Conservation (phyloP, 2,329 filamentous ascomycete genomes). For the Aspergillus sp. region DNA sequence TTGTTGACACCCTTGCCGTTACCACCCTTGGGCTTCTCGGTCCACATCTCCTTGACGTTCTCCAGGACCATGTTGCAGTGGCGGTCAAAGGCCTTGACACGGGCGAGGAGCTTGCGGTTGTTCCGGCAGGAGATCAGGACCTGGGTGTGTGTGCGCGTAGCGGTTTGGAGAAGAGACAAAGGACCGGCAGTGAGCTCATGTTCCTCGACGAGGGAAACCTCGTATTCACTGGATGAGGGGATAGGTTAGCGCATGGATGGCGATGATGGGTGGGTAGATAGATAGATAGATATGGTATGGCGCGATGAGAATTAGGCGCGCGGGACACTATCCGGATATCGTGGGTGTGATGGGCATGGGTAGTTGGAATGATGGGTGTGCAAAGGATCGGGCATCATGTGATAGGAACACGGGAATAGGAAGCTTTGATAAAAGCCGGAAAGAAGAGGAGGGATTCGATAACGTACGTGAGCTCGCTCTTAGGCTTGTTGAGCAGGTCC, state of each 20-base stretch:
- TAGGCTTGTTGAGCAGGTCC: conserved; percentile 85
- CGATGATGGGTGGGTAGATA: conserved; percentile 18
- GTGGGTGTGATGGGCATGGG: neutral
- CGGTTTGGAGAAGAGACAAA: conserved; percentile 93
- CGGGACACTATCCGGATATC: neutral
- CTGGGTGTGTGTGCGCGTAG: conserved; percentile 90
- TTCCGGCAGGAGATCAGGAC: conserved; percentile 97
- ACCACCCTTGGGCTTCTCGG: conserved; percentile 81
- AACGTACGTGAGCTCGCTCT: conserved; percentile 85
- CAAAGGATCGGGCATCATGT: conserved; percentile 8
- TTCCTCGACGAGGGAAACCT: conserved; percentile 78
- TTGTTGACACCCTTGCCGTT: conserved; percentile 97
- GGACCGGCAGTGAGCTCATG: conserved; percentile 79
- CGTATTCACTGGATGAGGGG: conserved; percentile 69
- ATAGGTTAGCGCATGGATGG: conserved; percentile 23
- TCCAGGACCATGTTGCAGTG: conserved; percentile 99
- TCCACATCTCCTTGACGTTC: conserved; percentile 99
- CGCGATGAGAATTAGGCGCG: neutral
- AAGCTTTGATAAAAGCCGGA: conserved; percentile 1
- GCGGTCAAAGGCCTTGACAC: conserved; percentile 97
- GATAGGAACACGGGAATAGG: neutral
- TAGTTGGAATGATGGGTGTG: neutral
- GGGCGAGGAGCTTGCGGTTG: conserved; percentile 87
- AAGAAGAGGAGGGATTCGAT: conserved; percentile 11
- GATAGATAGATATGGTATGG: conserved; percentile 12